Conservation (phyloP, 2,329 filamentous ascomycete species). For the Colletotrichum higginsianum region DNA sequence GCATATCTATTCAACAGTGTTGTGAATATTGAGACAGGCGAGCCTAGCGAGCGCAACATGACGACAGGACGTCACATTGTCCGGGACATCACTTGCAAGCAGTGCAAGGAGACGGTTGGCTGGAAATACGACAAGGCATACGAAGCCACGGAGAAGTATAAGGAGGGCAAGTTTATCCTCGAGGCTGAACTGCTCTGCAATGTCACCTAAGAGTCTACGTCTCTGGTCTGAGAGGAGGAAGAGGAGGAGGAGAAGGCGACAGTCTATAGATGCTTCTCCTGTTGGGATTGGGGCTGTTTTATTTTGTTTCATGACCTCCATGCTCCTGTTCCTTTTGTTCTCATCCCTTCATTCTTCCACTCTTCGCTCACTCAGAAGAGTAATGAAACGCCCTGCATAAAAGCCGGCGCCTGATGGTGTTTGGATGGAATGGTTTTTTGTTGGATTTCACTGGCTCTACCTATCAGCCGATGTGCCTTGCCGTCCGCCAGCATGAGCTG, state of each 20-base stretch:
- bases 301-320: neutral
- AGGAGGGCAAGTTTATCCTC: constrained; percentile 98
- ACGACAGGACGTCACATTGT: constrained; percentile 96
- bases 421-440: neutral
- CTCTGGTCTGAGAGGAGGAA: no score
- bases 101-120: constrained; percentile 93
- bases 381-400: neutral
- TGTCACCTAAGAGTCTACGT: constrained; percentile 67
- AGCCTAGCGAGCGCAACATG: constrained; percentile 96
- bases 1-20: constrained; percentile 96
- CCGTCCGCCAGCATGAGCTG: neutral
- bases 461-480: neutral
- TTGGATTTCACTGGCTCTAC: neutral
- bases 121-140: constrained; percentile 99
- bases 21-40: constrained; percentile 88
- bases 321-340: neutral
- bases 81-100: constrained; percentile 90
- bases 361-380: neutral
- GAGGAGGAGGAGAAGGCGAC: no score
- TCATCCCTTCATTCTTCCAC: neutral
- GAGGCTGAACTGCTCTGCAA: constrained; percentile 91
- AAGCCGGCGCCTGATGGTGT: constrained; percentile 8
- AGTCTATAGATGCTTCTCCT: neutral
- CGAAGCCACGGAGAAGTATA: constrained; percentile 94
- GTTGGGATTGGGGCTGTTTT: no score